Percentiles rank a stretch among this genome's conserved stretches.
These are phyloP conservation scores for Crucihimalaya himalaica DNA, from an alignment of 345 rosid species.

Conservation along the genomic window DNA sequence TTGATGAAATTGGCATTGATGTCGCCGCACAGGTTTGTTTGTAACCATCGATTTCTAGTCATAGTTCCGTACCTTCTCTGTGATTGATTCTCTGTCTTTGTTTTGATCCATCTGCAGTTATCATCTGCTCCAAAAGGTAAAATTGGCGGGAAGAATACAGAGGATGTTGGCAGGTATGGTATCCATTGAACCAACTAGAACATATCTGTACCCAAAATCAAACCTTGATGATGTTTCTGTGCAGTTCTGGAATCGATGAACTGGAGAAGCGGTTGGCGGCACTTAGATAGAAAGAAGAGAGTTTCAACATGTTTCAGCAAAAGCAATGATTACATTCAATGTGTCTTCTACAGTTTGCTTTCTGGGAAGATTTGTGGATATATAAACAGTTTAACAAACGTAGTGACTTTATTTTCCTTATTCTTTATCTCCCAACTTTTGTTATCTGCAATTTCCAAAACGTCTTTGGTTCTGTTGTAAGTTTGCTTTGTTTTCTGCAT, in stretches of 20 bases:
- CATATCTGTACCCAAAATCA: conserved; percentile 3
- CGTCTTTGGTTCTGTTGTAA: not conserved
- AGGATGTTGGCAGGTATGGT: conserved; percentile 65
- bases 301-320: too few relatives aligned
- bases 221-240: not conserved
- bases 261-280: conserved; percentile 94
- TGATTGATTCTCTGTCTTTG: conserved; percentile 17
- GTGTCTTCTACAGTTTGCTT: too few relatives aligned
- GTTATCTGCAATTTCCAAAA: not conserved
- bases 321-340: too few relatives aligned
- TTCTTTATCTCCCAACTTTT: not conserved
- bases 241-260: conserved; percentile 73
- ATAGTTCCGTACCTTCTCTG: not conserved
- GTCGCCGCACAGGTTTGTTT: conserved; percentile 86
- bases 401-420: not conserved
- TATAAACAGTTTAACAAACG: not conserved
- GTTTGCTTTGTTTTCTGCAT: not conserved
- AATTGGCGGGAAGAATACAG: conserved; percentile 66
- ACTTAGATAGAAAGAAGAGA: conserved; percentile 55
- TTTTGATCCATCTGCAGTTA: conserved; percentile 49
- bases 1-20: conserved; percentile 95
- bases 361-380: too few relatives aligned
- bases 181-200: not conserved
- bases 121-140: conserved; percentile 84
- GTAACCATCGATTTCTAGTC: not conserved